Conservation (phyloP, 2,329 filamentous ascomycete genomes). For the Penicillium sp. region DNA sequence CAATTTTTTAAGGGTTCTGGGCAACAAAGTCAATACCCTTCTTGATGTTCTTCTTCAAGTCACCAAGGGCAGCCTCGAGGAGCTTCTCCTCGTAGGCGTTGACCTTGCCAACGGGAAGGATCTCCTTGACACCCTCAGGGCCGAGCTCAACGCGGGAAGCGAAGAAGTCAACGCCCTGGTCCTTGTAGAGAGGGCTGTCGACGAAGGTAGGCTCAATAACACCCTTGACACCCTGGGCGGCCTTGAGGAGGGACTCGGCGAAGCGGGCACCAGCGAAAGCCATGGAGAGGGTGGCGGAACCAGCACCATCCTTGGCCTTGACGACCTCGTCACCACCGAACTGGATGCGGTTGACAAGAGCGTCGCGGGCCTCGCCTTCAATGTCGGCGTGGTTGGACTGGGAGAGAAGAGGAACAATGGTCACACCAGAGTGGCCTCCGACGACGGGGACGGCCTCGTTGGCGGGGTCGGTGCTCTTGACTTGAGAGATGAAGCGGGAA, state of each 20-base stretch:
- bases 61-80: slow-evolving; percentile 75
- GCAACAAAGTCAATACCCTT: slow-evolving; percentile 74
- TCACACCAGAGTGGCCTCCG: slow-evolving; percentile 95
- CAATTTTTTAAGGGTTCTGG: slow-evolving; percentile 47
- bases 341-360: slow-evolving; percentile 90
- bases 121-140: slow-evolving; percentile 92
- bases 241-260: slow-evolving; percentile 90
- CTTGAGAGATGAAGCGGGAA: slow-evolving; percentile 92
- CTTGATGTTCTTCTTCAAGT: slow-evolving; percentile 72
- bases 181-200: slow-evolving; percentile 96
- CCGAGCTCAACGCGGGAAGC: slow-evolving; percentile 92
- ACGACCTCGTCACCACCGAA: slow-evolving; percentile 99
- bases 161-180: slow-evolving; percentile 97
- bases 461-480: slow-evolving; percentile 85
- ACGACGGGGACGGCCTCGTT: slow-evolving; percentile 94
- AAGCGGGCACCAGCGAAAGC: slow-evolving; percentile 85
- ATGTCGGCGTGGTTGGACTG: slow-evolving; percentile 87
- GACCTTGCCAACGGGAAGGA: slow-evolving; percentile 79
- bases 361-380: slow-evolving; percentile 66
- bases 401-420: slow-evolving; percentile 95
- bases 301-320: slow-evolving; percentile 96
- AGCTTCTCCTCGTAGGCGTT: slow-evolving; percentile 85
- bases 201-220: slow-evolving; percentile 96
- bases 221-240: slow-evolving; percentile 87
- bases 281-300: slow-evolving; percentile 97